Base-by-base conservation (phyloP, 2,329 filamentous ascomycete genomes). In the Ophiostoma pallidulum region DNA sequence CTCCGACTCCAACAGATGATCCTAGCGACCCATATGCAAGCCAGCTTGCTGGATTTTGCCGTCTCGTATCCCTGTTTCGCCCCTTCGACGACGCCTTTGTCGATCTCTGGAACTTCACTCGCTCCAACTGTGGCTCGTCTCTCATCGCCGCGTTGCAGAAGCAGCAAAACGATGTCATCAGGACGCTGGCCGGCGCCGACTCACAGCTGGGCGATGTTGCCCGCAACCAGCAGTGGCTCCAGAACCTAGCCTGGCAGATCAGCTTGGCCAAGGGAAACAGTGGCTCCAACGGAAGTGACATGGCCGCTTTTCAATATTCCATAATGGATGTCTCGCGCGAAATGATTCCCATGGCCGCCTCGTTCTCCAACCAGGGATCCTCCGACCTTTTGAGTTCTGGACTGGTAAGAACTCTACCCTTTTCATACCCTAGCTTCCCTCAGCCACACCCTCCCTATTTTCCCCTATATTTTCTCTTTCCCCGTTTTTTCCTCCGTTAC, bases 381-480 rank as follows among this genome's bases (percentile, higher is more conserved):
- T 82, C 88, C 69, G 86, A 91, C 53, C 70, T 90, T 3, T 73
- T 90, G 54, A 84, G 82, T 16, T 75, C 86, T 33, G 84, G 84
- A 22, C 63, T 94, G 64, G 84, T 86, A 67, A 62, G 79, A 69
- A 33, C 3, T 3, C n/a, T 4, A 6, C 8, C 14, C 33, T 47
- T 40, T 19, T 3, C 12, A 3, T 16, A n/a, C n/a, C 18, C 4
- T 14, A 8, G 7, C n/a, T n/a, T n/a, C n/a, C n/a, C n/a, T n/a
- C n/a, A n/a, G n/a, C n/a, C n/a, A n/a, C n/a, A 10, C 7, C 8
- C 14, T 4, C 31, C 10, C 31, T 33, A n/a, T 37, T 8, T 29
- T 36, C 13, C 4, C 13, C 24, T 45, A 9, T 2, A 8, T 44
- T 31, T 36, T 8, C 3, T 9, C 13, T 31, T 20, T 7, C 12